phyloP scores from a whole-genome alignment of 345 rosid genomes.

The Arabis alpina region DNA sequence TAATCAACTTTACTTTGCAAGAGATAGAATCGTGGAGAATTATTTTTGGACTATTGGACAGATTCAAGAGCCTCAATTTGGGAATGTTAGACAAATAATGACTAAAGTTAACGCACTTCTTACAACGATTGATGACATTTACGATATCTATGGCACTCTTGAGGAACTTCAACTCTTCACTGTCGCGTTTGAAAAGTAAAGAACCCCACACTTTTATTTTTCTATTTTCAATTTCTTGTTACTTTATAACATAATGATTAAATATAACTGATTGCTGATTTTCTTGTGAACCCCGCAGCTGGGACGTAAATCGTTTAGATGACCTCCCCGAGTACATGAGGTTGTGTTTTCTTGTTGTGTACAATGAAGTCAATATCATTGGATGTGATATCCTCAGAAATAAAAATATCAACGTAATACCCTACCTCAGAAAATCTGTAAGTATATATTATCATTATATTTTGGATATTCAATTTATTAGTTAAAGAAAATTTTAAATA shows the following conservation, averaged over 20 bases:
- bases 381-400: constrained; percentile 27
- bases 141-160: constrained; percentile 49
- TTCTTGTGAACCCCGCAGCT: constrained; percentile 18
- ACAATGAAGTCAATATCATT: constrained; percentile 41
- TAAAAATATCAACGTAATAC: constrained; percentile 28
- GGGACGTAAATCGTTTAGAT: constrained; percentile 36
- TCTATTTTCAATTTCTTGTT: neutral
- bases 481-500: too few relatives aligned
- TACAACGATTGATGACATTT: constrained; percentile 48
- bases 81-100: constrained; percentile 23
- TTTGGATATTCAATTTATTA: neutral
- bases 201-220: neutral
- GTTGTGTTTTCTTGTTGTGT: constrained; percentile 35
- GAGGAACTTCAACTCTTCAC: constrained; percentile 54
- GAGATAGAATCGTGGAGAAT: constrained; percentile 50
- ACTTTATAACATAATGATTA: neutral
- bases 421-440: constrained; percentile 45
- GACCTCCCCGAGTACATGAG: constrained; percentile 47
- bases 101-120: constrained; percentile 39
- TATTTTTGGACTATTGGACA: constrained; percentile 48
- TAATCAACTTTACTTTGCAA: constrained; percentile 38
- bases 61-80: constrained; percentile 43
- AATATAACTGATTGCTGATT: neutral
- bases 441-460: neutral
- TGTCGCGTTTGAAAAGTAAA: constrained; percentile 43